Base-by-base conservation (phyloP, 2,329 filamentous ascomycete genomes). In the Metarhizium guizhouense region DNA sequence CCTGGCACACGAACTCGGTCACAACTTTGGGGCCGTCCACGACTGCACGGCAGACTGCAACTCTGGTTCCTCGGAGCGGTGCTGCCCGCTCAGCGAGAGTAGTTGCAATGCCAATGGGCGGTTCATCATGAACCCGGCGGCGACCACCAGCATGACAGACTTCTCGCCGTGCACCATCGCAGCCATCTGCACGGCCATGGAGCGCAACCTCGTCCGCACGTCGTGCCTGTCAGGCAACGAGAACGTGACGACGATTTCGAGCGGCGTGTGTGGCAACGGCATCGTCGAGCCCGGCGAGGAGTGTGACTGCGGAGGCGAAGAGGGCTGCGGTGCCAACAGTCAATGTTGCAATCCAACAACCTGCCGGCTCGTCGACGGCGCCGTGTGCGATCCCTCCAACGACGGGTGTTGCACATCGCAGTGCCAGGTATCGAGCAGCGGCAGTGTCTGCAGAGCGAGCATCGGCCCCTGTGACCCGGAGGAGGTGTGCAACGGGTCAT, bases 41-140 rank as follows among this genome's bases (percentile, higher is more conserved):
- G 91, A 96, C 70, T 96, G 91, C 70, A 85, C 82, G 3, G 67
- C 75, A 0, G 56, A 70, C 4, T 95, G 90, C 68, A 63, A 65
- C 7, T 75, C 86, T 59, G 75, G 78, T 14, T 80, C 73, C 62
- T 34, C 52, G 11, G 72, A 79, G 67, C 42, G 38, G 34, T 96
- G 91, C 69, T 96, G 91, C 63, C 91, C 90, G 0, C 74, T 93
- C 2, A 86, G 77, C 60, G 61, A 72, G 11, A 68, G 60, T 18
- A 78, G 74, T 0, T 96, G 91, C 68, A 76, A 92, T 69, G 90
- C 91, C 20, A 73, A 78, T 47, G 84, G 80, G 11, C 72, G 78
- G 57, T 96, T 83, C 69, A 87, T 96, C 68, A 96, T 96, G 91
- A 95, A 96, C 66, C 92, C 91, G 0, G 89, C 85, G 29, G 90